Evolutionary conservation across 208 protist species (phyloP).

Genomic region (Naegleria lovaniensis): DNA sequence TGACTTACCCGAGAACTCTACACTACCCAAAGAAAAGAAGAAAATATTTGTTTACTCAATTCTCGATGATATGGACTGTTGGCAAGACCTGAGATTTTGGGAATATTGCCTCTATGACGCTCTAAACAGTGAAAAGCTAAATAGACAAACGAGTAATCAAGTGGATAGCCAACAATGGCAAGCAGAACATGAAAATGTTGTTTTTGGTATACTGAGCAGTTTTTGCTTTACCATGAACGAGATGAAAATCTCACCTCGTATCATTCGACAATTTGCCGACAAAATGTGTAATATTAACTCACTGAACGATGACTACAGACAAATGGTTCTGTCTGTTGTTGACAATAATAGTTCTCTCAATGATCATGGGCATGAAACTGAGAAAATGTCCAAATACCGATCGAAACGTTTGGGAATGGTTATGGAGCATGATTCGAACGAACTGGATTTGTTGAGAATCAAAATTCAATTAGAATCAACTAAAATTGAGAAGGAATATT

Average conservation of each 20-base stretch:
- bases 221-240: conserved; percentile 17
- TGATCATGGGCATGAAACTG: no score
- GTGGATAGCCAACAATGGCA: neutral
- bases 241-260: neutral
- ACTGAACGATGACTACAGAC: conserved; percentile 8
- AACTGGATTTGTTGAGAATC: no score
- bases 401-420: neutral
- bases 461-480: no score
- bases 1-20: neutral
- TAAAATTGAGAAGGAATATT: no score
- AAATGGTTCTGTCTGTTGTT: neutral
- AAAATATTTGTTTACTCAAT: neutral
- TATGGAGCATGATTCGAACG: neutral
- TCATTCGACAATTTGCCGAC: neutral
- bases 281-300: conserved; percentile 29
- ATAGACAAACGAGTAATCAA: neutral
- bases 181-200: conserved; percentile 22
- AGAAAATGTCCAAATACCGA: neutral
- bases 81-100: conserved; percentile 29
- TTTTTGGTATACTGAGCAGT: conserved; percentile 2
- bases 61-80: neutral
- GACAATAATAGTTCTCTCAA: neutral
- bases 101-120: conserved; percentile 11
- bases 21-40: neutral
- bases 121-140: neutral